Base-by-base conservation (phyloP, 441 rosid species). In the Eutrema salsugineum region DNA sequence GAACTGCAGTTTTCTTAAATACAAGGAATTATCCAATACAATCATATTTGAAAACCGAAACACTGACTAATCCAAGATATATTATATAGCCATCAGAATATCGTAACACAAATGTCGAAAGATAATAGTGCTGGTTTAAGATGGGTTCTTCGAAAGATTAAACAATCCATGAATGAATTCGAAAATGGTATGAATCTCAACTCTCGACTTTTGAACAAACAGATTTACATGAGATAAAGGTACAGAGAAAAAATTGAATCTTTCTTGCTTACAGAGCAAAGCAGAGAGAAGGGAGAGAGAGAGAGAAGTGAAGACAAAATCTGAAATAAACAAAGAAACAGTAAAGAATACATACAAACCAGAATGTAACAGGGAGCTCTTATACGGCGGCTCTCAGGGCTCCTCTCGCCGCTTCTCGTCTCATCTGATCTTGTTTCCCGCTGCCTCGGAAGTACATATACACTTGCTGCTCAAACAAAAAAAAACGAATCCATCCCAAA, bases 391-490 rank as follows among this genome's bases (percentile, higher is more conserved):
- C 93, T 70, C 97, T 83, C 82, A 88, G 24, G 1, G 88, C 88
- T 56, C 91, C 93, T 78, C 91, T 82, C 0, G 93, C 93, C 15
- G 95, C 94, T 12, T 83, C 87, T 0, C 78, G 89, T 79, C 82
- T 86, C 87, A 86, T 54, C 83, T 91, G 85, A 0, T 86, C 93
- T 63, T 88, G 92, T 78, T 88, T 90, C 17, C 97, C 99, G 1
- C 88, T 85, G 55, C 99, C 97, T 1, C 97, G 85, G 95, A 94
- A 94, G 72, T 90, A 91, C 97, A 87, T 88, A 86, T 82, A 86
- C 30, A 90, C 94, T 90, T 86, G 96, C 97, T 91, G 97, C 79
- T 67, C 78, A 66, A 39, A 32, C 47, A 40, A 61, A 63, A 58
- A 35, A 5, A 30, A 33, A 48, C 27, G 27, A 24, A 24, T 1